Evolutionary conservation across 1,139 yeast species (phyloP).

Genomic region (Scheffersomyces illinoinensis): DNA sequence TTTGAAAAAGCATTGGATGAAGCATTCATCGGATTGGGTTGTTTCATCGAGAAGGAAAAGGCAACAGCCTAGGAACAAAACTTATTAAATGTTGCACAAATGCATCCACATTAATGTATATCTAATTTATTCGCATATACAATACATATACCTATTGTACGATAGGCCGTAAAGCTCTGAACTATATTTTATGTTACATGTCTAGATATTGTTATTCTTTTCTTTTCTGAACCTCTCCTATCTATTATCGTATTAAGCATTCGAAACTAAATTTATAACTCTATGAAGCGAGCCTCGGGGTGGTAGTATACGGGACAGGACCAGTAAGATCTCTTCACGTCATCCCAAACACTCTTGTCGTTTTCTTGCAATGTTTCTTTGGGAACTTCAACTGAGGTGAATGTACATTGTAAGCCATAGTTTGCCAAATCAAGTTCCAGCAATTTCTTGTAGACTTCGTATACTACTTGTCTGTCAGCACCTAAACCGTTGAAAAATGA

Average conservation of each 20-base stretch:
- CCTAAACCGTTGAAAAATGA: constrained; percentile 95
- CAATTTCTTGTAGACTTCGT: constrained; percentile 83
- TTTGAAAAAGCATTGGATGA: constrained; percentile 79
- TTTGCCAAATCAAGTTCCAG: constrained; percentile 78
- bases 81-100: neutral
- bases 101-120: too few relatives aligned
- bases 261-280: constrained; percentile 9
- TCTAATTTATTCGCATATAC: neutral
- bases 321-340: constrained; percentile 74
- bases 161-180: neutral
- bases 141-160: too few relatives aligned
- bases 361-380: constrained; percentile 27
- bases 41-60: constrained; percentile 73
- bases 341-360: constrained; percentile 62
- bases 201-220: neutral
- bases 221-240: neutral
- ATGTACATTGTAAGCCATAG: constrained; percentile 70
- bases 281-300: constrained; percentile 56
- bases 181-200: too few relatives aligned
- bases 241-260: neutral
- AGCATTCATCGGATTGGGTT: constrained; percentile 88
- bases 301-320: constrained; percentile 66
- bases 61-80: neutral
- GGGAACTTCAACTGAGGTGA: constrained; percentile 46
- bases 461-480: constrained; percentile 87